Base-by-base conservation (phyloP, 192 early-diverging fungal genomes). In the Entomortierella parvispora region DNA sequence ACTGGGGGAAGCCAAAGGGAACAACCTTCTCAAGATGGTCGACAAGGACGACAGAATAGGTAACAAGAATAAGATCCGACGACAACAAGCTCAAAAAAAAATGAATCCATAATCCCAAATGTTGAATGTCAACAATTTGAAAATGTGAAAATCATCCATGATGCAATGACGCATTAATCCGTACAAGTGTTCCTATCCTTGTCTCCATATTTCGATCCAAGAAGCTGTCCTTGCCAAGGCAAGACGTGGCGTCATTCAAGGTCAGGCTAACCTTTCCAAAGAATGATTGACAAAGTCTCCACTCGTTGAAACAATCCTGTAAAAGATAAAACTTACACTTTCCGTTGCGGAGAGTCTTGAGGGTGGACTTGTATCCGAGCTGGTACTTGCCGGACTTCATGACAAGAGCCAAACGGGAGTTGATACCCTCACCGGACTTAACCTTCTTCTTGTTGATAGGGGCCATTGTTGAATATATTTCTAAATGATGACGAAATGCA, bases 341-440 rank as follows among this genome's bases (percentile, higher is more conserved):
- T 84, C 97, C 97, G 69, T 91, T 88, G 75, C 98, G 94, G 69
- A 99, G 89, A 74, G 92, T 90, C 92, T 99, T 98, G 80, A 99
- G 89, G 80, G 97, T 98, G 72, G 94, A 93, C 93, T 99, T 98
- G 94, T 99, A 99, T 54, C 98, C 98, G 65, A 99, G 92, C 60
- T 90, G 86, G 86, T 93, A 94, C 90, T 99, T 99, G 81, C 98
- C 98, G 81, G 91, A 93, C 93, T 99, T 99, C 94, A 95, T 99
- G 70, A 99, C 98, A 80, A 99, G 93, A 65, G 94, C 92, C 77
- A 99, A 91, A 77, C 96, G 91, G 78, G 95, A 90, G 94, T 99
- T 99, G 92, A 99, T 97, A 84, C 91, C 92, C 87, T 99, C 97
- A 58, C 87, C 81, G 65, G 91, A 70, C 85, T 95, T 92, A 89